These are phyloP conservation scores for Xanthoconium separans DNA, from an alignment of 1,284 basidiomycete species.

Conservation along the genomic window DNA sequence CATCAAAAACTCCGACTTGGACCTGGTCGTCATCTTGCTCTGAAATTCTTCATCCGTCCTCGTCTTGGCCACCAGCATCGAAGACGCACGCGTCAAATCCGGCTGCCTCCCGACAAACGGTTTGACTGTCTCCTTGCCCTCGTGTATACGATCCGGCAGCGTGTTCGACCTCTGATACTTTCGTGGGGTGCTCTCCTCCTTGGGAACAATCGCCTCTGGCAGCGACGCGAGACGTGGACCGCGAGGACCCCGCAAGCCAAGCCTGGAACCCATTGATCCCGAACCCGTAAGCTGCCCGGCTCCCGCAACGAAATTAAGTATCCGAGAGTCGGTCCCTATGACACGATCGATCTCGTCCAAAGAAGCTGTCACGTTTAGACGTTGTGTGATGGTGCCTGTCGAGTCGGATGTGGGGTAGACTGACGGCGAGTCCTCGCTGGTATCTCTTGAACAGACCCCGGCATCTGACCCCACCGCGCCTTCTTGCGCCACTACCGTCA, in stretches of 20 bases:
- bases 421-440: constrained; percentile 23
- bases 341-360: constrained; percentile 31
- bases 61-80: constrained; percentile 16
- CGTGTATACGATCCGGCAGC: constrained; percentile 40
- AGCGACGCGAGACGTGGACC: constrained; percentile 15
- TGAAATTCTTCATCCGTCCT: constrained; percentile 4
- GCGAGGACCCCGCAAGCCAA: constrained; percentile 22
- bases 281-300: constrained; percentile 20
- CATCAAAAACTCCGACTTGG: constrained; percentile 17
- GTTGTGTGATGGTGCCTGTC: constrained; percentile 19
- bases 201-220: constrained; percentile 15
- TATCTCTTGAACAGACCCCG: constrained; percentile 5
- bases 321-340: constrained; percentile 23
- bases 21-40: constrained; percentile 12
- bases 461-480: constrained; percentile 3
- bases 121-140: constrained; percentile 19
- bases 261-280: constrained; percentile 19
- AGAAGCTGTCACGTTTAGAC: constrained; percentile 16
- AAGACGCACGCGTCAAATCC: constrained; percentile 21
- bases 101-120: constrained; percentile 31
- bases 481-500: constrained; percentile 30
- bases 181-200: constrained; percentile 27
- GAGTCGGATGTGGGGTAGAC: constrained; percentile 30
- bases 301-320: constrained; percentile 22
- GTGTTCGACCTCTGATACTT: constrained; percentile 26